A percentile compares a stretch with the other conserved stretches of the same genome.
These are phyloP conservation scores for Hansenula sp. DNA, from an alignment of 1,139 yeast genomes.

Conservation along the genomic window DNA sequence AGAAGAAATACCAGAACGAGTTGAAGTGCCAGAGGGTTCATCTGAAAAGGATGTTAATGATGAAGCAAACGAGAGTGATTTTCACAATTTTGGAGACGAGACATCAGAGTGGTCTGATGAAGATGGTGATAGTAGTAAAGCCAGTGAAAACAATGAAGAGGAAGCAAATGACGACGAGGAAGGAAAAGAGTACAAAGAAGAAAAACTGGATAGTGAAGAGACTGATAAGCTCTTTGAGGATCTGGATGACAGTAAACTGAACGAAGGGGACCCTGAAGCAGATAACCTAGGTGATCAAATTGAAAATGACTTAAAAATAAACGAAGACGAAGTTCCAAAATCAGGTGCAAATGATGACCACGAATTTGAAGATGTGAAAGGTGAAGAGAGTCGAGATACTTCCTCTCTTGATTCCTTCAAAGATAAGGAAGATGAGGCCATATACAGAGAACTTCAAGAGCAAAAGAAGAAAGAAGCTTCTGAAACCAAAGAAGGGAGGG, in stretches of 20 bases:
- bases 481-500: constrained; percentile 6
- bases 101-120: too few species aligned
- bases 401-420: constrained; percentile 6
- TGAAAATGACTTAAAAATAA: constrained; percentile 4
- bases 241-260: too few species aligned
- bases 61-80: not conserved
- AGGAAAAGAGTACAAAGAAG: not conserved
- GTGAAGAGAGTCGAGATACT: constrained; percentile 1
- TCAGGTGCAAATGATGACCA: constrained; percentile 2
- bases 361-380: constrained; percentile 3
- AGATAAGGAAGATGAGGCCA: constrained; percentile 11
- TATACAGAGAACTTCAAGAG: constrained; percentile 1
- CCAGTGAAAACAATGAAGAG: not conserved
- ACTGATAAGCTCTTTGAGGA: constrained; percentile 10
- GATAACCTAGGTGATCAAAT: constrained; percentile 6
- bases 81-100: not conserved
- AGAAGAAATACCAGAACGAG: not conserved
- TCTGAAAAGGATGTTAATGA: not conserved
- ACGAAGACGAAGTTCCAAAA: constrained; percentile 6
- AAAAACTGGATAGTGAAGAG: not conserved
- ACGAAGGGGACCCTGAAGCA: constrained; percentile 5
- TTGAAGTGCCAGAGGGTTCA: not conserved
- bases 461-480: constrained; percentile 9
- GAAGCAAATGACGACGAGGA: constrained; percentile 1
- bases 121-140: too few species aligned